Evolutionary conservation across 1,284 basidiomycete genomes (phyloP), one percentile per base, ranked within the genome.

Genomic region (Trichosporon faecale): DNA sequence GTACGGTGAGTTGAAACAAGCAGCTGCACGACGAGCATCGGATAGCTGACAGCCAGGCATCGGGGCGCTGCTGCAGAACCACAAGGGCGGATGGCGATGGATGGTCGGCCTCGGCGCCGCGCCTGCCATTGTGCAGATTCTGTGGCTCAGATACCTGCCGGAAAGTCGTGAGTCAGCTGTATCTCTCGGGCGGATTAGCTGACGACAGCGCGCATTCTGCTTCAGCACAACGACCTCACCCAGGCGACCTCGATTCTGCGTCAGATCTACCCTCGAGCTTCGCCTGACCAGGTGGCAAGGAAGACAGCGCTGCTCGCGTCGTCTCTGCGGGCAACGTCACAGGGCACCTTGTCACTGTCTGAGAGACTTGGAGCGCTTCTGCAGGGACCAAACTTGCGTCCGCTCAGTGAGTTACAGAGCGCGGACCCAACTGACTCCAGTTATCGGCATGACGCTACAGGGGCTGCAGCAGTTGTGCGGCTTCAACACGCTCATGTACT

Each of bases 391-490:
- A 37, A 61, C 7, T 18, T 61, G 27, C 27, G 57, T 3, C 57
- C 57, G 16, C 57, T 61, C 29, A 61, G 57, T 61, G 57, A 33
- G 57, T 61, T 60, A 5, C 4, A 21, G 1, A 25, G 27, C 8
- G 16, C 27, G 5, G 9, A 8, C 12, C 3, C 18, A n/a, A 21
- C 61, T 72, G 64, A 65, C 46, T 6, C 25, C 64, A 91, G 90
- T 90, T 73, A 86, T 94, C 40, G 90, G 88, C 7, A 91, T 90
- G 75, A 91, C 90, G 37, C 87, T 93, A 78, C 91, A 93, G 83
- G 91, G 90, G 0, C 90, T 90, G 80, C 92, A 94, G 77, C 91
- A 93, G 79, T 85, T 93, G 0, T 92, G 90, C 74, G 91, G 92
- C 2, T 91, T 89, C 83, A 89, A 90, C 75, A 89, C 88, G 0